Percentiles rank a stretch among this genome's conserved stretches.
Conservation (phyloP, 2,329 filamentous ascomycete species). For the Ophiostoma himal-ulmi region DNA sequence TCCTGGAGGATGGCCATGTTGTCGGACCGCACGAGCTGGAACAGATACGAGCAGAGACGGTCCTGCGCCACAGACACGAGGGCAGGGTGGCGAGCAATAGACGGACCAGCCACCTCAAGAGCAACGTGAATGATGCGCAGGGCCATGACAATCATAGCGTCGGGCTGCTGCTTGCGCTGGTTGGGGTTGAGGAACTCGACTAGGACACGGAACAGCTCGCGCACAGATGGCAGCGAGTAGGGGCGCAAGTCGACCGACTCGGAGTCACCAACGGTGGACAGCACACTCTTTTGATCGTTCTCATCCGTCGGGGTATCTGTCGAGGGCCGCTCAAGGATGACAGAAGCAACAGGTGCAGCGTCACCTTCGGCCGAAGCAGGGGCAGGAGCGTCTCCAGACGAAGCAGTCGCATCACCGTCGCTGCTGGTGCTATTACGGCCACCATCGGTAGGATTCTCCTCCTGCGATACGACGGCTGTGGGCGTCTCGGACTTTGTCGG, state of each 20-base stretch:
- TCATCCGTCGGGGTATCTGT: conserved; percentile 19
- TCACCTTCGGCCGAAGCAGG: background rate
- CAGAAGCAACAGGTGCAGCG: background rate
- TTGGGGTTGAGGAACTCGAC: conserved; percentile 92
- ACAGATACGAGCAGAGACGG: conserved; percentile 85
- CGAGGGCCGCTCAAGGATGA: background rate
- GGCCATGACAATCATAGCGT: conserved; percentile 96
- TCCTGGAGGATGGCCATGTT: conserved; percentile 94
- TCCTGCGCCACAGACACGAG: conserved; percentile 85
- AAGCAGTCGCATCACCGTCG: conserved; percentile 7
- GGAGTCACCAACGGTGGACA: conserved; percentile 29
- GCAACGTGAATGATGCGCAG: conserved; percentile 95
- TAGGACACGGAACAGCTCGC: conserved; percentile 87
- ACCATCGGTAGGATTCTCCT: background rate
- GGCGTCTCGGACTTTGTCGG: background rate
- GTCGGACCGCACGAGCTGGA: conserved; percentile 92
- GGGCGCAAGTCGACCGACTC: conserved; percentile 64
- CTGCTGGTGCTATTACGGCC: background rate
- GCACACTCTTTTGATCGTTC: conserved; percentile 24
- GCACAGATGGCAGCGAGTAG: conserved; percentile 88
- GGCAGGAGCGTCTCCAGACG: background rate
- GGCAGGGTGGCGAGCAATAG: conserved; percentile 86
- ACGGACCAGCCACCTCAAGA: conserved; percentile 89
- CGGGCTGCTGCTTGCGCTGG: conserved; percentile 85
- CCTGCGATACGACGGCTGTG: background rate